Conservation (phyloP, 371 early-diverging fungal genomes). For the Haplosporangium sp. region DNA sequence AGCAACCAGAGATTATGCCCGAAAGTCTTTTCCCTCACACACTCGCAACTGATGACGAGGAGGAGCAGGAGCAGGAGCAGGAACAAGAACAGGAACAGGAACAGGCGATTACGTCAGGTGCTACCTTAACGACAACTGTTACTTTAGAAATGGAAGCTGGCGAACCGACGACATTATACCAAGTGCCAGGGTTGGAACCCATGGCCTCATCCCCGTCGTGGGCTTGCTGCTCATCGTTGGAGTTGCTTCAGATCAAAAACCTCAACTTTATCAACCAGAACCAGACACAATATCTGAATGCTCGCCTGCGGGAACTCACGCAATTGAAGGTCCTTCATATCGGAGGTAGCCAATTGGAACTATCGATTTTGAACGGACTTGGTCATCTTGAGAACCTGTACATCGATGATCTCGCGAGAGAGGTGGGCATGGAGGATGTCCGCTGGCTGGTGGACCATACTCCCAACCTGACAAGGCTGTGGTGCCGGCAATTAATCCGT, state of each 20-base stretch:
- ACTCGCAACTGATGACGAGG: conserved; percentile 30
- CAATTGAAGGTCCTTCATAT: conserved; percentile 48
- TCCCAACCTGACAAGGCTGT: conserved; percentile 41
- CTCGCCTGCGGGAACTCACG: conserved; percentile 36
- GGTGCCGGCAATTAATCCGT: conserved; percentile 50
- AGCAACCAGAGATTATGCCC: conserved; percentile 51
- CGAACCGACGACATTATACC: conserved; percentile 30
- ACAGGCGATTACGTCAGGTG: too few species aligned
- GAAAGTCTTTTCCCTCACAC: conserved; percentile 42
- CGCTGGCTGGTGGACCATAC: conserved; percentile 46
- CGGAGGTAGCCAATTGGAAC: conserved; percentile 47
- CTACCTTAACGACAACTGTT: too few species aligned
- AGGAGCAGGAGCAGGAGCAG: conserved; percentile 5
- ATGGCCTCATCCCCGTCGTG: conserved; percentile 6
- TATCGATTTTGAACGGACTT: conserved; percentile 40
- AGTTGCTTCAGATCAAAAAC: conserved; percentile 36
- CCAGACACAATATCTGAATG: conserved; percentile 35
- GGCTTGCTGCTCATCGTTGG: conserved; percentile 41
- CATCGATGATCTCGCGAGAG: conserved; percentile 40
- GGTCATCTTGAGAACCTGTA: conserved; percentile 45
- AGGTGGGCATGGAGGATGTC: conserved; percentile 46
- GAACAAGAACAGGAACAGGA: too few species aligned
- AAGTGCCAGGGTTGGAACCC: conserved; percentile 1
- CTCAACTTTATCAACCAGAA: conserved; percentile 28
- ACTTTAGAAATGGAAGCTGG: too few species aligned